Evolutionary conservation across 768 basidiomycete species (phyloP).

Genomic region (Pleurotus djamor): DNA sequence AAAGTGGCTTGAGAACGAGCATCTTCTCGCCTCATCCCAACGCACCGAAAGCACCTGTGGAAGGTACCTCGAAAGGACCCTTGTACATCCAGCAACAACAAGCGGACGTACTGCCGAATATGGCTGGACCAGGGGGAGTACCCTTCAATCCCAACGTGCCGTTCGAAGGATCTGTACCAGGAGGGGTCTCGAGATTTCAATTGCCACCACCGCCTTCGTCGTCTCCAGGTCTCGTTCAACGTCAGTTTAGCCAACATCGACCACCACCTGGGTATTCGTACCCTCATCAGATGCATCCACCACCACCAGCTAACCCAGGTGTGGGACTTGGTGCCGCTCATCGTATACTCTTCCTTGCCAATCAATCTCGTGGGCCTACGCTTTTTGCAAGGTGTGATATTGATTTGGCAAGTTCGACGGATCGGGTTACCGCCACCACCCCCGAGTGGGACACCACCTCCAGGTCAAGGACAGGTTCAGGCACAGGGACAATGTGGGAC

Average conservation of each 20-base stretch:
- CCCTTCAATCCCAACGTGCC: neutral
- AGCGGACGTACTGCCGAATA: slow-evolving; percentile 2
- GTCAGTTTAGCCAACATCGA: neutral
- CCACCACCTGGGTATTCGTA: neutral
- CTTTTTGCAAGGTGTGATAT: slow-evolving; percentile 57
- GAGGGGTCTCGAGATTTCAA: slow-evolving; percentile 11
- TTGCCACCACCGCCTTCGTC: slow-evolving; percentile 8
- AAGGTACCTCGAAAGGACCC: slow-evolving; percentile 43
- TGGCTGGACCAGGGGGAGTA: neutral
- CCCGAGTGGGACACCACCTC: neutral
- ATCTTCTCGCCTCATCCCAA: slow-evolving; percentile 46
- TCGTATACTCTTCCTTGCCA: neutral
- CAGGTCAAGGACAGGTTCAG: neutral
- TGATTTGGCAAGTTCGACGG: slow-evolving; percentile 46
- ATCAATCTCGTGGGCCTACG: slow-evolving; percentile 38
- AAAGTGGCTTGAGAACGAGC: slow-evolving; percentile 20
- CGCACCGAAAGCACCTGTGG: slow-evolving; percentile 36
- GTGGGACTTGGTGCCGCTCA: neutral
- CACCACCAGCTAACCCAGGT: too few relatives aligned
- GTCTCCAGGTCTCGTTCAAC: neutral
- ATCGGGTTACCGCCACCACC: slow-evolving; percentile 23
- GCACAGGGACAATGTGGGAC: too few relatives aligned
- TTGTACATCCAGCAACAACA: slow-evolving; percentile 48
- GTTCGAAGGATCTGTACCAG: slow-evolving; percentile 5
- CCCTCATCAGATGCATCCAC: too few relatives aligned